phyloP scores from a whole-genome alignment of 1,284 basidiomycete species.

The Fistulinella cinereoalba region DNA sequence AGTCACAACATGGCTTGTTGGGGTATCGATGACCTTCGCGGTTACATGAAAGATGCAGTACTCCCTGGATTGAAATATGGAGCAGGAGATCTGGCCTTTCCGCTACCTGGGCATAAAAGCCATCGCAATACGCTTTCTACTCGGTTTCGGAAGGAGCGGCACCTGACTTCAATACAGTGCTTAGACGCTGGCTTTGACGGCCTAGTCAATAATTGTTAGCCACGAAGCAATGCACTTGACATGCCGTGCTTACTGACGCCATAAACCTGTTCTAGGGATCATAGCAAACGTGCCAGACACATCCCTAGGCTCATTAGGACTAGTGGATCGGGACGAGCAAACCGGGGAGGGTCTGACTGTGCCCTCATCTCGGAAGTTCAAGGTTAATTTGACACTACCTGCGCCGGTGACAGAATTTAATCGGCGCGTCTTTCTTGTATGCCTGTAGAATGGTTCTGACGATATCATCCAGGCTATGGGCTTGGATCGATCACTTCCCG shows the following conservation, averaged over 20 bases:
- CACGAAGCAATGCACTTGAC: not conserved
- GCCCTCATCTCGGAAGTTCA: slow-evolving; percentile 34
- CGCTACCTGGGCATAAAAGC: slow-evolving; percentile 35
- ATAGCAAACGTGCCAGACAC: slow-evolving; percentile 27
- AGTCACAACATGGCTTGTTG: slow-evolving; percentile 30
- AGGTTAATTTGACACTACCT: slow-evolving; percentile 23
- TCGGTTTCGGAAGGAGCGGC: slow-evolving; percentile 36
- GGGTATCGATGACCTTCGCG: slow-evolving; percentile 37
- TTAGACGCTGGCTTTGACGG: slow-evolving; percentile 27
- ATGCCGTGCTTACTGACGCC: slow-evolving; percentile 7
- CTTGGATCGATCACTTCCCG: slow-evolving; percentile 43
- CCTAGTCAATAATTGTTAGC: slow-evolving; percentile 30
- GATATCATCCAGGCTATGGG: slow-evolving; percentile 29
- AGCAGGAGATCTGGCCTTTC: slow-evolving; percentile 25
- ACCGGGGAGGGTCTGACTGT: slow-evolving; percentile 32
- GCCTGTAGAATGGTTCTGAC: slow-evolving; percentile 1
- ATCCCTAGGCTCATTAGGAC: slow-evolving; percentile 27
- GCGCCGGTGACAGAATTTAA: slow-evolving; percentile 35
- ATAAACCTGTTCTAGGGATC: slow-evolving; percentile 22
- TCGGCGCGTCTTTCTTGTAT: slow-evolving; percentile 19
- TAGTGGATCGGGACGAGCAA: slow-evolving; percentile 26
- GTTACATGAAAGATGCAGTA: slow-evolving; percentile 37
- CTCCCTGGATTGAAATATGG: slow-evolving; percentile 40
- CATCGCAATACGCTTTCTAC: slow-evolving; percentile 39
- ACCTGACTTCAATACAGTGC: slow-evolving; percentile 30